Evolutionary conservation across 192 early-diverging fungal genomes (phyloP).

Genomic region (Chytriomyces sp.): DNA sequence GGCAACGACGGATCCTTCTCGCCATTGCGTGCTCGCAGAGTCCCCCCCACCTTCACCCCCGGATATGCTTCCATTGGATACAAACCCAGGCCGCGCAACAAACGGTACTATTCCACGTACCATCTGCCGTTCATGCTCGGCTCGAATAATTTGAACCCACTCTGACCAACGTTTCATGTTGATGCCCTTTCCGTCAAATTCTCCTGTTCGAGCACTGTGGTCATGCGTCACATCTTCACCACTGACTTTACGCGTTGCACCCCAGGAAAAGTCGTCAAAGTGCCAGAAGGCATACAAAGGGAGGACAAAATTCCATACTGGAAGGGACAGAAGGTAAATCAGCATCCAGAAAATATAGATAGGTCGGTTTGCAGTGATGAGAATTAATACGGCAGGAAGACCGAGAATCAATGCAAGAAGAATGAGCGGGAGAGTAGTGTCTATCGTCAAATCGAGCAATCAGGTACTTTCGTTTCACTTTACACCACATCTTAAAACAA

Average conservation of each 20-base stretch:
- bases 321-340: constrained; percentile 72
- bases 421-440: constrained; percentile 61
- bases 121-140: constrained; percentile 30
- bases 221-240: constrained; percentile 60
- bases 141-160: constrained; percentile 34
- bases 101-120: neutral
- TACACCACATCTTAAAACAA: no score
- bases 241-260: constrained; percentile 49
- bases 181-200: constrained; percentile 40
- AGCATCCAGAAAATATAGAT: constrained; percentile 88
- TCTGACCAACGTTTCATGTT: constrained; percentile 39
- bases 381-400: constrained; percentile 81
- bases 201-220: constrained; percentile 73
- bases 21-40: no score
- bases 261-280: constrained; percentile 94
- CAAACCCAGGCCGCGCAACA: neutral
- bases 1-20: no score
- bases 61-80: neutral
- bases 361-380: constrained; percentile 80
- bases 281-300: constrained; percentile 92
- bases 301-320: constrained; percentile 88
- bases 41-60: neutral
- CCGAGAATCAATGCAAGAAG: constrained; percentile 76
- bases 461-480: constrained; percentile 28
- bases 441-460: constrained; percentile 72